Evolutionary conservation across 1,284 basidiomycete genomes (phyloP).

Genomic region (Peniophora sp.): DNA sequence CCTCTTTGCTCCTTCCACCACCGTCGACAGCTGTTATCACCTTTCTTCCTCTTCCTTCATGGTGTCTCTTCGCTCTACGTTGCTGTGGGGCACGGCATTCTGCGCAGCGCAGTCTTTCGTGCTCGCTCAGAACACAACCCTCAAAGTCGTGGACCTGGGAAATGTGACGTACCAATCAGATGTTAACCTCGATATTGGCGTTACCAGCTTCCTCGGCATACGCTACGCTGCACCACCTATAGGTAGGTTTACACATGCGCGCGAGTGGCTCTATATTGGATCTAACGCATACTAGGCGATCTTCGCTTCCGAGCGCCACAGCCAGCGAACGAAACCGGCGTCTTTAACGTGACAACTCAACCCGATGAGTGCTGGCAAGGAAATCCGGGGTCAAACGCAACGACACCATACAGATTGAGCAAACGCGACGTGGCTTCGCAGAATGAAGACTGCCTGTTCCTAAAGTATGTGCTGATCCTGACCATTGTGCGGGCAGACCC

Average conservation of each 20-base stretch:
- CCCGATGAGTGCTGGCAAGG: not conserved
- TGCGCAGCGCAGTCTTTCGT: too few species aligned
- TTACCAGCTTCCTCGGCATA: not conserved
- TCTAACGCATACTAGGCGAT: not conserved
- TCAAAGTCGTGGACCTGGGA: not conserved
- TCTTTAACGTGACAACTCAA: not conserved
- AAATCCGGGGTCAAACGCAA: too few species aligned
- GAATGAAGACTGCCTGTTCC: not conserved
- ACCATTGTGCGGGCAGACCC: not conserved
- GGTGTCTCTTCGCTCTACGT: too few species aligned
- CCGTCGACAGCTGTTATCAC: too few species aligned
- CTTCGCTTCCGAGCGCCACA: not conserved
- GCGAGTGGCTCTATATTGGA: not conserved
- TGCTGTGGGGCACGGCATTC: too few species aligned
- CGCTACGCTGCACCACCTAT: not conserved
- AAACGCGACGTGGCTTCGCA: not conserved
- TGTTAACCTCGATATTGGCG: not conserved
- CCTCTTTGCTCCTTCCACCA: too few species aligned
- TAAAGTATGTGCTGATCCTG: not conserved
- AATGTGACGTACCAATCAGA: not conserved
- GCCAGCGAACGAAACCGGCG: not conserved
- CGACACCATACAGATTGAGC: not conserved
- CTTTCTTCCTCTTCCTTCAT: too few species aligned
- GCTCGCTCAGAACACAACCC: not conserved
- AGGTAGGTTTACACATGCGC: not conserved